phyloP scores from a whole-genome alignment of 768 basidiomycete genomes.

The Pulveroboletus frians region DNA sequence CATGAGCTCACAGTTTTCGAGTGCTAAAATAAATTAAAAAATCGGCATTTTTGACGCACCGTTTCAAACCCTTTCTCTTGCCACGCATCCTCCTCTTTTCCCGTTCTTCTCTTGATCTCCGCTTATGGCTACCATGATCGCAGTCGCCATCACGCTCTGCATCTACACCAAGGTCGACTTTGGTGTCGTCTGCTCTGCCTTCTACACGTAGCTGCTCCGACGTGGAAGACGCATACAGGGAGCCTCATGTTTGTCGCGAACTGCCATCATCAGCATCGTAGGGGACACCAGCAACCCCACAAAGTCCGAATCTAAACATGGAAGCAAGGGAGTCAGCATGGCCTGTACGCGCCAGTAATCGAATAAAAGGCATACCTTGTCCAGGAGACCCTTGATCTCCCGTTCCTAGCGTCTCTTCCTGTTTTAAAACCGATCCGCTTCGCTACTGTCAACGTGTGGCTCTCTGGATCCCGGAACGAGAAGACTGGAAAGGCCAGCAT shows the following conservation, averaged over 20 bases:
- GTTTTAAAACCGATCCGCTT: conserved; percentile 94
- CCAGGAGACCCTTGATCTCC: conserved; percentile 85
- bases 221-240: conserved; percentile 74
- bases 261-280: conserved; percentile 50
- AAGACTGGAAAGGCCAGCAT: conserved; percentile 73
- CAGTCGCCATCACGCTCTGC: conserved; percentile 32
- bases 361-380: conserved; percentile 54
- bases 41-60: conserved; percentile 34
- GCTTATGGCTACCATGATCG: conserved; percentile 30
- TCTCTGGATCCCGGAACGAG: conserved; percentile 92
- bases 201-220: conserved; percentile 52
- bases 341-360: no score
- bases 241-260: conserved; percentile 41
- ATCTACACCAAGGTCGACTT: conserved; percentile 34
- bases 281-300: conserved; percentile 64
- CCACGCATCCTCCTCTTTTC: conserved; percentile 84
- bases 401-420: conserved; percentile 76
- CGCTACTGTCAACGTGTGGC: conserved; percentile 88
- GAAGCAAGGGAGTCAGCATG: background rate
- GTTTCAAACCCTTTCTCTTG: conserved; percentile 79
- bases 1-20: background rate
- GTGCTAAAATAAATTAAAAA: no score
- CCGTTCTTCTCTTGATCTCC: conserved; percentile 24
- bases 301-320: conserved; percentile 63
- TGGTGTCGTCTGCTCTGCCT: conserved; percentile 70